Base-by-base conservation (phyloP, 805 yeast genomes). In the Candida odintsovae region DNA sequence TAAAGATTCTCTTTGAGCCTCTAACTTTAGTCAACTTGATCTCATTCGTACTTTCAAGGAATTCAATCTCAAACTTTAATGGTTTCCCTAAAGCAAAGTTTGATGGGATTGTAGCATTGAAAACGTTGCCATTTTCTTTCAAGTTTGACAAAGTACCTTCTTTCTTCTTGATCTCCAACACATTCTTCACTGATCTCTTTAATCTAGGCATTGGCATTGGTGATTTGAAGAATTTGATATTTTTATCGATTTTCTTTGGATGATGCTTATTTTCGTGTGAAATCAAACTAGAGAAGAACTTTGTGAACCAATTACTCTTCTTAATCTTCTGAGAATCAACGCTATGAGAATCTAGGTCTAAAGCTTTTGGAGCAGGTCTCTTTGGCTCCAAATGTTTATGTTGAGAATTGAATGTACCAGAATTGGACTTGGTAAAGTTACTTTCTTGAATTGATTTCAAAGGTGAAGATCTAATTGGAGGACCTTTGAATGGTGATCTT, bases 91-190 rank as follows among this genome's bases (percentile, higher is more conserved):
- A 57, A 2, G 77, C 71, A 53, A 62, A 73, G 36, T 67, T 65
- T 13, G 74, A 58, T n/a, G 81, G 79, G 15, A 77, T 68, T 16
- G 66, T 62, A 2, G 80, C 80, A 48, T 65, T 67, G 19, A 77
- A 68, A 15, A 67, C 51, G 5, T 75, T 71, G 50, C 69, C 67
- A 45, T 68, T 72, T 44, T 72, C 75, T 47, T 69, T 74, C 35
- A 74, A 62, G 3, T 67, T 68, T 13, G 71, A 71, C 22, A 77
- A 66, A 3, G 80, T 67, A 0, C 82, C 82, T 57, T 77, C 81
- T 44, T 73, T 67, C 45, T 67, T 62, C 54, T 75, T 74, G 56
- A 76, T 59, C 50, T 68, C 69, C 44, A 77, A 58, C 8, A 75
- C 75, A 43, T 65, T 66, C 46, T 64, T 67, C 35, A 59, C 56